Evolutionary conservation across 192 early-diverging fungal species (phyloP).

Genomic region (Coemansia sp.): DNA sequence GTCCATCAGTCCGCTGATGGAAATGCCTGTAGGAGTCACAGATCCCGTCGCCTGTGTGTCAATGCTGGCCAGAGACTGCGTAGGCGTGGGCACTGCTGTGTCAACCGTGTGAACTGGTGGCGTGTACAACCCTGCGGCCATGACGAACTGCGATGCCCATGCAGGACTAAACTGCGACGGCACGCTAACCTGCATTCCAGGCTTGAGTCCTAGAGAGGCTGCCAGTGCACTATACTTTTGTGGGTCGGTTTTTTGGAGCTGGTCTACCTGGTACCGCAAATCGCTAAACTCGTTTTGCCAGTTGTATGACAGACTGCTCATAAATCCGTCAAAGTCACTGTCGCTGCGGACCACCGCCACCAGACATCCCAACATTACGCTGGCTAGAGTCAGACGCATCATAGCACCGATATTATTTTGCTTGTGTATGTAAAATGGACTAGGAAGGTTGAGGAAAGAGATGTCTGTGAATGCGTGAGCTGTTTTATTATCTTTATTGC

Average conservation of each 20-base stretch:
- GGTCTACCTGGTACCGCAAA: conserved; percentile 40
- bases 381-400: background rate
- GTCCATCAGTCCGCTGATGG: conserved; percentile 1
- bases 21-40: background rate
- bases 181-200: conserved; percentile 16
- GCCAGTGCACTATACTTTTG: conserved; percentile 30
- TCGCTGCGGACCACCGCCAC: background rate
- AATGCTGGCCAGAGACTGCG: background rate
- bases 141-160: conserved; percentile 45
- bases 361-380: background rate
- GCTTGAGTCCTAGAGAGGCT: conserved; percentile 24
- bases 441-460: too few relatives aligned
- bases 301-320: conserved; percentile 45
- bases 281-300: conserved; percentile 49
- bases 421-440: too few relatives aligned
- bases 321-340: conserved; percentile 12
- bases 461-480: too few relatives aligned
- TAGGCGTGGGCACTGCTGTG: conserved; percentile 4
- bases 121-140: conserved; percentile 34
- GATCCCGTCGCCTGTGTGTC: background rate
- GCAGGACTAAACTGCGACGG: conserved; percentile 26
- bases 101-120: conserved; percentile 14
- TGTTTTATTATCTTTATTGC: too few relatives aligned
- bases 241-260: conserved; percentile 36
- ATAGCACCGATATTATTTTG: background rate